Evolutionary conservation across 805 yeast genomes (phyloP), one percentile per base, ranked within the genome.

Genomic region (Candida tammaniensis): DNA sequence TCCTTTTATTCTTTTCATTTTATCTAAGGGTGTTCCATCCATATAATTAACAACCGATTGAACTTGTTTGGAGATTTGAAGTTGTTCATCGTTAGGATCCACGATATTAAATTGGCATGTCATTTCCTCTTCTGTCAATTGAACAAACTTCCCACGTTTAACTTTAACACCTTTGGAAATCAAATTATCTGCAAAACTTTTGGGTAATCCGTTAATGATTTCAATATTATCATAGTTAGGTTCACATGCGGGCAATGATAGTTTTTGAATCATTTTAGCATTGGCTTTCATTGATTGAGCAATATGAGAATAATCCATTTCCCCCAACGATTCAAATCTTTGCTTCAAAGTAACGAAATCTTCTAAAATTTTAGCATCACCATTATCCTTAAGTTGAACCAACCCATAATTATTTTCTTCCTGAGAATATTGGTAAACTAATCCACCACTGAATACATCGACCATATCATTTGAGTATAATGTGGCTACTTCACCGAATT

Each of bases 401-500:
- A 86, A 59, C 1, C 95, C 95, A 55, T 86, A 86, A 44, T 81
- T 78, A 55, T 86, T 86, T 6, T 80, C 73, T 48, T 82, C 95
- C 50, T 84, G 86, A 4, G 87, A 71, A 54, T 71, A 86, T 54
- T 86, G 95, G 47, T 86, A 86, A 4, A 83, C 86, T 32, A 86
- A 61, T 0, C 95, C 97, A 6, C 97, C 97, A 36, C 86, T 75
- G 52, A 89, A 86, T 1, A 79, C 82, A 10, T 70, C 70, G 17
- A 78, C 65, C 97, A 89, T 88, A 27, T 76, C 76, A 7, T 62
- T 55, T 0, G 94, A 81, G 51, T 77, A 86, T 15, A 89, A 64
- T 2, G 86, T 68, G 13, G 66, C 68, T 17, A 87, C 75, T 54
- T 89, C 97, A 27, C 81, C 86, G 58, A 89, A 89, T 4, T 59